Percentiles rank a stretch among this genome's conserved stretches.
Conservation (phyloP, 345 rosid species). For the Sonneratia caseolaris region DNA sequence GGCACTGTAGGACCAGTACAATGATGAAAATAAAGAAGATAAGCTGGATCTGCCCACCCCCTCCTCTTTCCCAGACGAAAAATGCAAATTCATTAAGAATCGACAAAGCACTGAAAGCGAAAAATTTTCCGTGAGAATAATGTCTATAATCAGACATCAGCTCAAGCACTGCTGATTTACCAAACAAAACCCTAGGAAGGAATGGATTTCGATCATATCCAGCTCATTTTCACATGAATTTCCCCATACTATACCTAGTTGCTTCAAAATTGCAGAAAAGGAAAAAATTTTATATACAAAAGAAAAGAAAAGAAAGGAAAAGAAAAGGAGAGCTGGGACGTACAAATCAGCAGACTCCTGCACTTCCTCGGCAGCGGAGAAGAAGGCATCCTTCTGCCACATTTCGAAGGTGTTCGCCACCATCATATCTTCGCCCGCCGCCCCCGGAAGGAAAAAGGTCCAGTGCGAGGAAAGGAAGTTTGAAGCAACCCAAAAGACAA, state of each 20-base stretch:
- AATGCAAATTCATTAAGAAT: background rate
- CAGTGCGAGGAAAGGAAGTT: background rate
- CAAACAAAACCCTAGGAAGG: background rate
- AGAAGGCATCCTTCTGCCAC: constrained; percentile 81
- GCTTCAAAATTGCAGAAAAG: constrained; percentile 1
- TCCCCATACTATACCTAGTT: background rate
- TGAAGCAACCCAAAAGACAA: background rate
- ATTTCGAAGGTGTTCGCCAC: constrained; percentile 71
- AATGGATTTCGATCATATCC: background rate
- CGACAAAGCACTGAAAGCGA: background rate
- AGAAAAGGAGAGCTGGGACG: constrained; percentile 11
- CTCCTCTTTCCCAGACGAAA: background rate
- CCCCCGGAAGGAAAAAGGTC: background rate
- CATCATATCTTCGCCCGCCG: constrained; percentile 47
- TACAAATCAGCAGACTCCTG: constrained; percentile 85
- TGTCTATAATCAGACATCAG: background rate
- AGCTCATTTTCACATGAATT: background rate
- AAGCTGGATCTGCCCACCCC: background rate
- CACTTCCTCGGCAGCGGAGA: constrained; percentile 91
- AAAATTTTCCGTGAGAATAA: background rate
- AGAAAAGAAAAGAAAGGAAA: background rate
- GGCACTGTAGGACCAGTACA: background rate
- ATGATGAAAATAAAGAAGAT: background rate
- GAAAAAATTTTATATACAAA: no score
- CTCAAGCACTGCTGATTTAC: background rate